Evolutionary conservation across 371 early-diverging fungal species (phyloP), one percentile per base, ranked within the genome.

Genomic region (Mortierella sp.): DNA sequence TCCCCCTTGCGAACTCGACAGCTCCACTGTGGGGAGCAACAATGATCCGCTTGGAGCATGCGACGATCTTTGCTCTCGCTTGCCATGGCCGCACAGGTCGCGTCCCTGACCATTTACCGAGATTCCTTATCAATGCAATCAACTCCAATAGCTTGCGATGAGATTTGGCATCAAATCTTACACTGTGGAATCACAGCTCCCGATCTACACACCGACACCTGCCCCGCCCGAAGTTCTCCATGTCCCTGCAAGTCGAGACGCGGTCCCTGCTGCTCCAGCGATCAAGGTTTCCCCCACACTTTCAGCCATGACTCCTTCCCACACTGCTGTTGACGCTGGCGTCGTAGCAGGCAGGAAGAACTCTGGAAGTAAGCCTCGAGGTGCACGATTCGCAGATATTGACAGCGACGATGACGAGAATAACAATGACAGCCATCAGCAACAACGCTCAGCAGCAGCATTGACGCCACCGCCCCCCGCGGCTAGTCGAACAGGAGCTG

Each of bases 201-300:
- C 76, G 8, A 25, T 74, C 31, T 54, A 74, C 17, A 74, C 68
- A 6, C 68, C 63, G 1, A 48, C 60, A 9, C 76, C 76, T 22
- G 60, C 56, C n/a, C 76, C 68, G 1, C 61, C 57, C 6, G 13
- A 60, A 16, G 13, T 56, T 2, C 25, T 67, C 13, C 64, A 74
- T 21, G n/a, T 29, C 2, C 76, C 73, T 2, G 47, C 57, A 1
- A 43, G 46, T 21, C 46, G 61, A 28, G 27, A 62, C 29, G 76
- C 76, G 16, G 45, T 63, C 0, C 76, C 76, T 2, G 9, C 40
- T 0, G 55, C 64, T n/a, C 63, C 76, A 1, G 76, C 76, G 8
- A 67, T 74, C 46, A 67, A 67, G 27, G 63, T 48, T 22, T n/a
- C 58, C 1, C 59, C 59, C 2, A 34, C 25, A 21, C 40, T n/a